A percentile compares a stretch with the other conserved stretches of the same genome.
These are phyloP conservation scores for Termitomyces heimii DNA, from an alignment of 768 basidiomycete species.

Conservation along the genomic window DNA sequence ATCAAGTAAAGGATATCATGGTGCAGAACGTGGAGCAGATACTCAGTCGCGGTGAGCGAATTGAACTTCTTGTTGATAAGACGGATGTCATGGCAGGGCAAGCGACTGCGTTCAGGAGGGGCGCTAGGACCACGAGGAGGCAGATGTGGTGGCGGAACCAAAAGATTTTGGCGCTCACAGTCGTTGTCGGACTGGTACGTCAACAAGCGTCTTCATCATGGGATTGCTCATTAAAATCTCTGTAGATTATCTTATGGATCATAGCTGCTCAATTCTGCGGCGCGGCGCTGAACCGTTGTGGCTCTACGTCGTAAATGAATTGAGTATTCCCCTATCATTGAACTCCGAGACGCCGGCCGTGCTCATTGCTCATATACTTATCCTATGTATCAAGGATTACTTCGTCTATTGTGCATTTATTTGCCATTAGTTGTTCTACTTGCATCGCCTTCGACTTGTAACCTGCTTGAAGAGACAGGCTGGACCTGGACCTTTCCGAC, in stretches of 20 bases:
- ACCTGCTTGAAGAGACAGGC: neutral
- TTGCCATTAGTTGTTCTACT: neutral
- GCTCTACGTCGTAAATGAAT: constrained; percentile 16
- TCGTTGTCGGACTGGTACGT: constrained; percentile 68
- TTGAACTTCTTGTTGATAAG: constrained; percentile 95
- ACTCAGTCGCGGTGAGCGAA: constrained; percentile 87
- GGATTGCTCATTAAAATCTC: neutral
- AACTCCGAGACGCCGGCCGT: neutral
- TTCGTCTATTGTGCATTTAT: neutral
- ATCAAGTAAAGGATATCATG: constrained; percentile 95
- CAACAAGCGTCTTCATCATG: neutral
- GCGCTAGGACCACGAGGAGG: constrained; percentile 74
- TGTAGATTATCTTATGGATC: constrained; percentile 72
- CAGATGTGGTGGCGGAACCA: constrained; percentile 90
- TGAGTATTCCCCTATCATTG: no score
- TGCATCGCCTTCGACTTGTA: neutral
- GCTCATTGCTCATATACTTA: neutral
- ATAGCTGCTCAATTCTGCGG: constrained; percentile 90
- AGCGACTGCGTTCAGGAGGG: constrained; percentile 88
- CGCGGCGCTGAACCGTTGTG: constrained; percentile 66
- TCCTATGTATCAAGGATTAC: neutral
- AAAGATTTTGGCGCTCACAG: constrained; percentile 59
- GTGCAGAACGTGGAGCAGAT: constrained; percentile 98
- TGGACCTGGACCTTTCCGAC: no score
- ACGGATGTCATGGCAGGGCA: constrained; percentile 94